Percentiles rank a stretch among this genome's conserved stretches.
Conservation (phyloP, 768 basidiomycete genomes). For the Neoboletus subvelutipes region DNA sequence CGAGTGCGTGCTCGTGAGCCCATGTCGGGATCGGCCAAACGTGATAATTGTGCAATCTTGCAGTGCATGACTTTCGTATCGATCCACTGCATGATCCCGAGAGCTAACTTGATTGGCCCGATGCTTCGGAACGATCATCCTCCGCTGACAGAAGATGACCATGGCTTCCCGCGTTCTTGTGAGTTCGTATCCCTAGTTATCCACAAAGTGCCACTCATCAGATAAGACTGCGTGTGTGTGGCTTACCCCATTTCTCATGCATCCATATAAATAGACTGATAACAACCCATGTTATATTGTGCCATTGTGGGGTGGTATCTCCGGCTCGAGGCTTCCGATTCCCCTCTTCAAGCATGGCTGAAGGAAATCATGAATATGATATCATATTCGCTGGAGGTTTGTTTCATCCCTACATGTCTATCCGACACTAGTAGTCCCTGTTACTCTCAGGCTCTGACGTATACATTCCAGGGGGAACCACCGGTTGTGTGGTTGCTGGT, state of each 20-base stretch:
- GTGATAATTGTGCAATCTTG: neutral
- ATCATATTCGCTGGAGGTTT: conserved; percentile 60
- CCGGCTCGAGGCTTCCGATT: neutral
- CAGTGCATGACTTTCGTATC: neutral
- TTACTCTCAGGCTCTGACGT: neutral
- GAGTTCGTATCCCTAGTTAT: neutral
- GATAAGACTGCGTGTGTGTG: neutral
- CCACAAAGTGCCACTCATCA: neutral
- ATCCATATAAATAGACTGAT: conserved; percentile 7
- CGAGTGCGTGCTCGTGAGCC: neutral
- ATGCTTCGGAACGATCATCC: neutral
- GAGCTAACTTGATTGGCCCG: neutral
- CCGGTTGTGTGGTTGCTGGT: conserved; percentile 34
- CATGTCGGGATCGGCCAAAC: too few species aligned
- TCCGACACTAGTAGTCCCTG: neutral
- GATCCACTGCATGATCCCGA: neutral
- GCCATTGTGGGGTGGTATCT: neutral
- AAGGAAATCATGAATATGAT: conserved; percentile 34
- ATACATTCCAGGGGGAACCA: conserved; percentile 32
- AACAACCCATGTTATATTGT: neutral
- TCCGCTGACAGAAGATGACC: neutral
- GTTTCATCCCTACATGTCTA: neutral
- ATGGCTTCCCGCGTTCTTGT: neutral
- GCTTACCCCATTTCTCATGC: neutral
- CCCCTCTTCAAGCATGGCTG: conserved; percentile 8